Base-by-base conservation (phyloP, 257 asterid species). In the Coffea canephora region DNA sequence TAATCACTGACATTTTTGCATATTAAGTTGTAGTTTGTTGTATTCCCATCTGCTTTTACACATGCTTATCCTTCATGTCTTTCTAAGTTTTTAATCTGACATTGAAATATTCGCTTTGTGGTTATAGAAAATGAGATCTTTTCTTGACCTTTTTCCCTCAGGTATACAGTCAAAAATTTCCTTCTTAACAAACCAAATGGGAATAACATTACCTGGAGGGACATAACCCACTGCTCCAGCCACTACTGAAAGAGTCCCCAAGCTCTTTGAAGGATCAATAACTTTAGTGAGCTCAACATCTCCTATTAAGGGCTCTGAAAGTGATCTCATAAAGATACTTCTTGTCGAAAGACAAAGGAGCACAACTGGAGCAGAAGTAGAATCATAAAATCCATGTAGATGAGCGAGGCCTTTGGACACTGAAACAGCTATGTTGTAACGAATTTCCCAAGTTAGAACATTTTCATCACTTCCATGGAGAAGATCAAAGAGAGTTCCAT, bases 171-270 rank as follows among this genome's bases (percentile, higher is more conserved):
- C 50, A 48, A 48, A 1, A 48, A 48, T 7, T 6, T 48, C 50
- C 12, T 48, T 48, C 6, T 48, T 48, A 6, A 10, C 12, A 65
- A 77, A 77, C 54, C 64, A 7, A 48, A 0, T 1, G 21, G 46
- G 46, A 71, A 0, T 78, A 27, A 78, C 13, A 52, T 70, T 59
- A 78, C 82, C 82, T 78, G 77, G 82, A 70, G 82, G 82, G 65
- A 78, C 59, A 69, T 69, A 55, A 36, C 82, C 82, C 50, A 57
- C 65, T 21, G 46, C 82, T n/a, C n/a, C 50, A 25, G 72, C 61
- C 25, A 71, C 6, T 14, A 71, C 75, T 71, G 75, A 71, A 71
- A 25, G 75, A 4, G 75, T 71, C 52, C 55, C 31, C 31, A 39
- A 6, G 52, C 25, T 15, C 1, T 78, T 54, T 78, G 82, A 70